Conservation (phyloP, 768 basidiomycete genomes). For the Suillus hirtellus region DNA sequence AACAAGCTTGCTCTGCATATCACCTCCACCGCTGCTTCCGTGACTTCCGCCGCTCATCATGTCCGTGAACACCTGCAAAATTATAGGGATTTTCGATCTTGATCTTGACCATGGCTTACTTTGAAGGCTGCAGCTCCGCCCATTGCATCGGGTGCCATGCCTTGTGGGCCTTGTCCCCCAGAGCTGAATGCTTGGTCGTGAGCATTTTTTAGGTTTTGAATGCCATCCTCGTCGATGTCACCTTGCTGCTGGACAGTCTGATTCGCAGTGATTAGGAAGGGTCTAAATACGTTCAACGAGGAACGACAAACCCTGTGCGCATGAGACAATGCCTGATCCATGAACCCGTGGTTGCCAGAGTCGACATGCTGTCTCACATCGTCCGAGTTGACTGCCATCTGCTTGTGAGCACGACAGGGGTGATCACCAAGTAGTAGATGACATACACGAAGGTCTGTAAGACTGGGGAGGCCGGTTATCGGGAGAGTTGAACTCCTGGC, state of each 20-base stretch:
- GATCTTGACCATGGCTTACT: conserved; percentile 35
- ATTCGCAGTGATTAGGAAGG: background rate
- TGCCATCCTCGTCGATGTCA: conserved; percentile 62
- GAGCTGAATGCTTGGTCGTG: conserved; percentile 61
- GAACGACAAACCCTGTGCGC: conserved; percentile 43
- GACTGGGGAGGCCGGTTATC: conserved; percentile 38
- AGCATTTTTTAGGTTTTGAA: conserved; percentile 42
- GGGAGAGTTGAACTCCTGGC: conserved; percentile 61
- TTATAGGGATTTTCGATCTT: no score
- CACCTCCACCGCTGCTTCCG: conserved; percentile 38
- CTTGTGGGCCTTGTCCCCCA: conserved; percentile 39
- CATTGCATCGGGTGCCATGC: conserved; percentile 60
- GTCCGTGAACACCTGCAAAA: conserved; percentile 56
- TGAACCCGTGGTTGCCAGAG: conserved; percentile 39
- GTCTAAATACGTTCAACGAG: background rate
- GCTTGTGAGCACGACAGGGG: conserved; percentile 12
- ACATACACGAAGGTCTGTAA: conserved; percentile 26
- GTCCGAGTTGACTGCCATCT: conserved; percentile 56
- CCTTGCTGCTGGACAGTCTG: conserved; percentile 45
- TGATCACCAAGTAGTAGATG: conserved; percentile 4
- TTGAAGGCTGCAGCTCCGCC: conserved; percentile 81
- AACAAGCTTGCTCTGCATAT: conserved; percentile 66
- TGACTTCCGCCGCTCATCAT: conserved; percentile 32
- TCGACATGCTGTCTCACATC: conserved; percentile 59
- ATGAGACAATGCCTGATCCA: conserved; percentile 55